Percentiles rank a stretch among this genome's conserved stretches.
phyloP scores from a whole-genome alignment of 164 flowering plant genomes.

The Piper longum region DNA sequence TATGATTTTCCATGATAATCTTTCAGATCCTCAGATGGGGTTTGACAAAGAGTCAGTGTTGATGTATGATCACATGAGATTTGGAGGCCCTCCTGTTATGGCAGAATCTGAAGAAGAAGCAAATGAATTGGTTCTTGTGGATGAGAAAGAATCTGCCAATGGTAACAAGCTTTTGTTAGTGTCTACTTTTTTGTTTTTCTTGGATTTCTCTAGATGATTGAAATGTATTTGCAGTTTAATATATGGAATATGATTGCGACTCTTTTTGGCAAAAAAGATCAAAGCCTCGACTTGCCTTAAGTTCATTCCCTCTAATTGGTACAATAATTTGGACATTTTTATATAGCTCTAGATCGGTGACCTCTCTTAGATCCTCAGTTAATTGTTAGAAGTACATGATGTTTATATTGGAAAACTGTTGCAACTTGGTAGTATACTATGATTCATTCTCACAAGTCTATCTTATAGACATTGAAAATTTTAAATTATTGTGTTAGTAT shows the following conservation, averaged over 20 bases:
- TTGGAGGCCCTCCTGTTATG: conserved; percentile 64
- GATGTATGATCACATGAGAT: conserved; percentile 76
- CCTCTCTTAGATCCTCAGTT: too few species aligned
- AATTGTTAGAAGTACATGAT: background rate
- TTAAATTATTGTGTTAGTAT: too few species aligned
- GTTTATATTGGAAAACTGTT: background rate
- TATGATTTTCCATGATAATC: background rate
- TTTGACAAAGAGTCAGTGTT: conserved; percentile 42
- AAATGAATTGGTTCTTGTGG: conserved; percentile 29
- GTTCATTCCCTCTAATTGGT: too few species aligned
- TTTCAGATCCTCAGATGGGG: conserved; percentile 53
- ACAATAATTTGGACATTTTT: too few species aligned
- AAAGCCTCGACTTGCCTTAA: too few species aligned
- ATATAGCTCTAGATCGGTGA: too few species aligned
- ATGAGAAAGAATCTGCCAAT: conserved; percentile 45
- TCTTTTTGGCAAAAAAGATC: too few species aligned
- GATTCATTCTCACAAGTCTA: too few species aligned
- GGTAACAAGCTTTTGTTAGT: conserved; percentile 27
- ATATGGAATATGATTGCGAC: too few species aligned
- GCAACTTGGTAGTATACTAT: background rate
- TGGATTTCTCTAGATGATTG: background rate
- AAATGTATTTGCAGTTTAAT: too few species aligned
- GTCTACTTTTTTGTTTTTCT: background rate
- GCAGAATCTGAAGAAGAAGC: conserved; percentile 57
- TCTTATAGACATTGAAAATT: too few species aligned